These are phyloP conservation scores for Orobanche coerulescens DNA, from an alignment of 257 asterid genomes.

Conservation along the genomic window DNA sequence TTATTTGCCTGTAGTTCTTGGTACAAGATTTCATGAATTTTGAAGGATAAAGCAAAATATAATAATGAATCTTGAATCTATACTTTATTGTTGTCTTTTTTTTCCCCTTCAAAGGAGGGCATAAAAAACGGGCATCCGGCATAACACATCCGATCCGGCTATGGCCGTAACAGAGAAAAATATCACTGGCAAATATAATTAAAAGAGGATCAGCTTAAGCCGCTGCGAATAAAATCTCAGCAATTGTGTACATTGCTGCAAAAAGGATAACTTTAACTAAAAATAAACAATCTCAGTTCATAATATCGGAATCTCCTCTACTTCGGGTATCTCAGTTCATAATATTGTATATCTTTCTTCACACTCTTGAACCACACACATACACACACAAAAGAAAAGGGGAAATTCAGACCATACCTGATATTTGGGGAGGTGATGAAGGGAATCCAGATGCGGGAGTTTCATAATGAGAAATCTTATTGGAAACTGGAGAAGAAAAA, in stretches of 20 bases:
- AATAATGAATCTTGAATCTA: too few species aligned
- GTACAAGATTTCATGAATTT: too few species aligned
- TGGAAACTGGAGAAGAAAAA: conserved; percentile 25
- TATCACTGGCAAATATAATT: background rate
- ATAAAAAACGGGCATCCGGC: too few species aligned
- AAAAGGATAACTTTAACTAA: background rate
- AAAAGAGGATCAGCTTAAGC: background rate
- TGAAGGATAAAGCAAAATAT: too few species aligned
- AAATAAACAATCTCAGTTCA: conserved; percentile 6
- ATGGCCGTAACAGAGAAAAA: too few species aligned
- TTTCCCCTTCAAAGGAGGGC: too few species aligned
- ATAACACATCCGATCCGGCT: too few species aligned
- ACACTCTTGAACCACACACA: background rate
- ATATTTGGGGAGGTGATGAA: conserved; percentile 20
- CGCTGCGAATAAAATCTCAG: too few species aligned
- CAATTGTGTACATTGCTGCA: background rate
- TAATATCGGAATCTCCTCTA: background rate
- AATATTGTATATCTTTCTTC: background rate
- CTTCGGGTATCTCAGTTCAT: background rate
- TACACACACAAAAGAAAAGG: background rate
- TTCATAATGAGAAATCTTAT: conserved; percentile 24
- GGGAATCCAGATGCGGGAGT: conserved; percentile 22
- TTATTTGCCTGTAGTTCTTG: too few species aligned
- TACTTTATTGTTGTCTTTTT: too few species aligned
- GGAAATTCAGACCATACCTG: conserved; percentile 28